phyloP scores from a whole-genome alignment of 2,329 filamentous ascomycete species.

The Penicillium sp. region DNA sequence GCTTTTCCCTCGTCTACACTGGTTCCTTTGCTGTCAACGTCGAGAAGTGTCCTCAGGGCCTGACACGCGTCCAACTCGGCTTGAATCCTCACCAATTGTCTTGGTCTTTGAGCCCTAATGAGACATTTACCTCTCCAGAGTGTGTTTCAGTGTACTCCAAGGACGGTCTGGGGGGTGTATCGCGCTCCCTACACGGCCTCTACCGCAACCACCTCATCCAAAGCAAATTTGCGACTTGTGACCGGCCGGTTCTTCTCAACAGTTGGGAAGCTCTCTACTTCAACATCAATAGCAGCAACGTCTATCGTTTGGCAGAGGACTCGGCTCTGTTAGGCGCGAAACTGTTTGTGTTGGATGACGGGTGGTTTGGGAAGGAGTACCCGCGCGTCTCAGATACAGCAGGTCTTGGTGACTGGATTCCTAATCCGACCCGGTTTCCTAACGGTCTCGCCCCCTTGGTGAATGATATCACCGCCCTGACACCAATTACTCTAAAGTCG shows the following conservation, averaged over 20 bases:
- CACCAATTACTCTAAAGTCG: slow-evolving; percentile 35
- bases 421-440: slow-evolving; percentile 62
- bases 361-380: slow-evolving; percentile 67
- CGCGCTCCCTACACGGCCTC: slow-evolving; percentile 61
- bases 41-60: slow-evolving; percentile 63
- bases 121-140: slow-evolving; percentile 63
- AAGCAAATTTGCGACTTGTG: slow-evolving; percentile 56
- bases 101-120: slow-evolving; percentile 58
- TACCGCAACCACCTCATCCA: slow-evolving; percentile 64
- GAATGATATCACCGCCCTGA: slow-evolving; percentile 53
- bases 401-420: slow-evolving; percentile 65
- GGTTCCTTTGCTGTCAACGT: slow-evolving; percentile 65
- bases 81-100: slow-evolving; percentile 64
- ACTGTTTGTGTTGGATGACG: slow-evolving; percentile 67
- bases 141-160: slow-evolving; percentile 64
- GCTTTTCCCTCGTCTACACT: slow-evolving; percentile 66
- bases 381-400: slow-evolving; percentile 60
- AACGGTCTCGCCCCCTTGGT: slow-evolving; percentile 58
- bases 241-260: slow-evolving; percentile 61
- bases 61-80: slow-evolving; percentile 62
- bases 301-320: slow-evolving; percentile 58
- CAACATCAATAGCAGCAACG: slow-evolving; percentile 58
- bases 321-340: slow-evolving; percentile 61
- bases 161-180: slow-evolving; percentile 62
- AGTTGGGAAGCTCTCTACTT: slow-evolving; percentile 67